These are phyloP conservation scores for Cyclotella atomus DNA, from an alignment of 108 stramenopile genomes.

Conservation along the genomic window DNA sequence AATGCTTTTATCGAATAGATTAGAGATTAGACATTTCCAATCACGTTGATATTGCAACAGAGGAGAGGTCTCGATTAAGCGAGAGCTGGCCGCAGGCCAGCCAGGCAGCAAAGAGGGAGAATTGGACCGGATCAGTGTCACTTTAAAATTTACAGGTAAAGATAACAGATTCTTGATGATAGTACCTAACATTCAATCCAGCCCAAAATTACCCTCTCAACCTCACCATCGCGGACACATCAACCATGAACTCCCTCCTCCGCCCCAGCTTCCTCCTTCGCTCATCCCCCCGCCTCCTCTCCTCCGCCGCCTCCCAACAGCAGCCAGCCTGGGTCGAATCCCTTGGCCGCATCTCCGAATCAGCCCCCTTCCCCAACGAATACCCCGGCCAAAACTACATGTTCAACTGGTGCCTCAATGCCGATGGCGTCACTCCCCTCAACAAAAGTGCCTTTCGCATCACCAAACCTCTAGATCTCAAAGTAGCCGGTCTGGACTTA, in stretches of 20 bases:
- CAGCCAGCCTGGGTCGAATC: conserved; percentile 48
- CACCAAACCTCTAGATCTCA: conserved; percentile 85
- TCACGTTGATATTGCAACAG: too few species aligned
- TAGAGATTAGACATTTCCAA: too few species aligned
- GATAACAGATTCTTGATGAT: too few species aligned
- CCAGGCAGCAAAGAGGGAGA: too few species aligned
- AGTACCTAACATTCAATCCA: too few species aligned
- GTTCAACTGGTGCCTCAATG: conserved; percentile 90
- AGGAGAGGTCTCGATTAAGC: too few species aligned
- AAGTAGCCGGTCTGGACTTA: conserved; percentile 68
- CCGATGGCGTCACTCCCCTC: conserved; percentile 87
- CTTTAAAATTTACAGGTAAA: too few species aligned
- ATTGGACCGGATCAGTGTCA: too few species aligned
- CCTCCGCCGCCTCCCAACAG: neutral
- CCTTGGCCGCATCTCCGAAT: conserved; percentile 69
- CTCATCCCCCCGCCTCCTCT: neutral
- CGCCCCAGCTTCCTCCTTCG: neutral
- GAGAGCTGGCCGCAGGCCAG: too few species aligned
- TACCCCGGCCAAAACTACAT: conserved; percentile 86
- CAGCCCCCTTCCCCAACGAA: conserved; percentile 77
- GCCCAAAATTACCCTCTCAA: neutral
- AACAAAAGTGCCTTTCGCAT: conserved; percentile 87
- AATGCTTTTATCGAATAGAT: too few species aligned
- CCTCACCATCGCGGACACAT: neutral
- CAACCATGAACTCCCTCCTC: conserved; percentile 5